A percentile compares a stretch with the other conserved stretches of the same genome.
Conservation (phyloP, 257 asterid species). For the Przewalskia tangutica region DNA sequence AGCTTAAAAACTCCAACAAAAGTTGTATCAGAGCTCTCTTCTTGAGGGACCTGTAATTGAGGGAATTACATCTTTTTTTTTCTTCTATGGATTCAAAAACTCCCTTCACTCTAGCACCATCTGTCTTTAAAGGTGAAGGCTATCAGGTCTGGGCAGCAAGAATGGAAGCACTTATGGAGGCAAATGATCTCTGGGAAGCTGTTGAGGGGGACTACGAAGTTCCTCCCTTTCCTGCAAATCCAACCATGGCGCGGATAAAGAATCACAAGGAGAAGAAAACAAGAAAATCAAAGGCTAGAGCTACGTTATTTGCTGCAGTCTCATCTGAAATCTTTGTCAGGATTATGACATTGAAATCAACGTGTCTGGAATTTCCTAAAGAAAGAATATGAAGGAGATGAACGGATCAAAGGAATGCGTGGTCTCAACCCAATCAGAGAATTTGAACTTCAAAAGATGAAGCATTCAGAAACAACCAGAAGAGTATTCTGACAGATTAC, state of each 20-base stretch:
- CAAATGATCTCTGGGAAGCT: not conserved
- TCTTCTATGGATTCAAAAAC: not conserved
- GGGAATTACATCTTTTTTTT: not conserved
- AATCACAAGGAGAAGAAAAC: not conserved
- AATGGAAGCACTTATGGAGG: not conserved
- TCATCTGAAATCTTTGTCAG: not conserved
- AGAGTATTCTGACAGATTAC: too few species aligned
- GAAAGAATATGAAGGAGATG: too few species aligned
- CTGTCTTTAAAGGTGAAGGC: too few species aligned
- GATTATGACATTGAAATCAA: not conserved
- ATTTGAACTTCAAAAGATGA: too few species aligned
- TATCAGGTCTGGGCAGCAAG: not conserved
- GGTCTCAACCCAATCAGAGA: too few species aligned
- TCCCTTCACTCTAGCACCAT: not conserved
- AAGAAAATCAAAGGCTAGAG: not conserved
- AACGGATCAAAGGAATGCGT: too few species aligned
- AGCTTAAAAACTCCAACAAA: too few species aligned
- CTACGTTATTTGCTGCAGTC: not conserved
- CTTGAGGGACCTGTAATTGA: not conserved
- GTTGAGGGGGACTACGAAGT: not conserved
- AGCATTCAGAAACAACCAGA: too few species aligned
- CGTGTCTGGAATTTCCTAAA: too few species aligned
- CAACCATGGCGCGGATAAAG: not conserved
- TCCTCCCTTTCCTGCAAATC: not conserved
- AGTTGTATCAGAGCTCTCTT: not conserved